Evolutionary conservation across 176 grass and related monocot species (phyloP), one percentile per base, ranked within the genome.

Genomic region (Carex cristatella): DNA sequence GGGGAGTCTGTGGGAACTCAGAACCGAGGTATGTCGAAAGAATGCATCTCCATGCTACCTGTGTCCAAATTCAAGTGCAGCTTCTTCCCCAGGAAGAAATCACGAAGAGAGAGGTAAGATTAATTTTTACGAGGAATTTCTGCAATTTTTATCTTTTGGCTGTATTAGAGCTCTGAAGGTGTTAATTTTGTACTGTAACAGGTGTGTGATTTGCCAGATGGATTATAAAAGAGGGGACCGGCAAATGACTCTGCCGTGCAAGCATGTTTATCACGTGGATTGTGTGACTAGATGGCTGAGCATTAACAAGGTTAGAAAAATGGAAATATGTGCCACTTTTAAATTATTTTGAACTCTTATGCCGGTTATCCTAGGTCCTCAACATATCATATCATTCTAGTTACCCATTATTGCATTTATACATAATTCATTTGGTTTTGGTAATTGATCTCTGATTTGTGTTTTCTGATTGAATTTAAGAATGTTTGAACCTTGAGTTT

Each of bases 181-280:
- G 11, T 64, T 30, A 30, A 53, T 58, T 67, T 73, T 79, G 27
- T 57, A 84, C 81, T 82, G 59, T 84, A 59, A 44, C 88, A 98
- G 93, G 85, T 98, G 95, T 83, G 93, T 98, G 15, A 89, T 98
- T 79, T 98, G 95, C 86, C 95, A 98, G 83, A 98, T 92, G 95
- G 91, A 93, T 67, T 98, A 98, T 76, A 92, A 88, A 87, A 93
- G 93, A 89, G 95, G 95, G 48, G 91, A 98, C 88, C 68, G 90
- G 81, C 95, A 94, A 85, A 98, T 94, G 89, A 91, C 86, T 64
- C 91, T 98, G 69, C 93, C 93, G 58, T 98, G 95, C 86, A 98
- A 94, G 84, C 95, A 98, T 86, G 88, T 91, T 18, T 98, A 98
- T 44, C 95, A 98, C 83, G 86, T 84, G 77, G 86, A 51, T 54